These are phyloP conservation scores for Gossypium lobatum DNA, from an alignment of 441 rosid species.

Conservation along the genomic window DNA sequence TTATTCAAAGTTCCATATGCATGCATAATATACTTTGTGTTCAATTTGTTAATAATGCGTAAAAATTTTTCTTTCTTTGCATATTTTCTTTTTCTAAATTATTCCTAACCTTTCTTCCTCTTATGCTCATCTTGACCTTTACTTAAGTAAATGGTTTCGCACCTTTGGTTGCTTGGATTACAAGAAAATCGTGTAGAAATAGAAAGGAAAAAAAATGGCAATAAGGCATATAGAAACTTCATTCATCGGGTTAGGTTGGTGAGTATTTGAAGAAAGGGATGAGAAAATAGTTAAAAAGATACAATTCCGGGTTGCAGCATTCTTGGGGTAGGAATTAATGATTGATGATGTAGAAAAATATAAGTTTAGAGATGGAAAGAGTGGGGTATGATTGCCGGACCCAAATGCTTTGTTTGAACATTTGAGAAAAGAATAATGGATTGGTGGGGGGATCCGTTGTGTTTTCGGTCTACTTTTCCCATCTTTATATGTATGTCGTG, in stretches of 20 bases:
- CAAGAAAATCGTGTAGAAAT: not conserved
- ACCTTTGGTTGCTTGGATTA: not conserved
- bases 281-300: not conserved
- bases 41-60: conserved; percentile 33
- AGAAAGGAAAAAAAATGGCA: not conserved
- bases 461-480: not conserved
- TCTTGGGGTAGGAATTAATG: not conserved
- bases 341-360: not conserved
- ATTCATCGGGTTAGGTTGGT: not conserved
- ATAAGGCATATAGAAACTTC: not conserved
- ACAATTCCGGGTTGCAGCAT: not conserved
- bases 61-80: conserved; percentile 12
- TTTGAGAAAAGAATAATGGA: not conserved
- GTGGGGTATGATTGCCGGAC: not conserved
- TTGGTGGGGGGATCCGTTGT: not conserved
- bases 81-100: not conserved
- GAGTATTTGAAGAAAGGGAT: not conserved
- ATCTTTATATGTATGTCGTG: not conserved
- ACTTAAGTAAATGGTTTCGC: not conserved
- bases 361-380: not conserved
- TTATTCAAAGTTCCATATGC: conserved; percentile 8
- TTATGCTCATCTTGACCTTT: not conserved
- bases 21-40: conserved; percentile 18
- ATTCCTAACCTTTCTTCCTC: not conserved
- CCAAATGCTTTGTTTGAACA: not conserved